These are phyloP conservation scores for Umbellularia californica DNA, from an alignment of 164 flowering plant species.

Conservation along the genomic window DNA sequence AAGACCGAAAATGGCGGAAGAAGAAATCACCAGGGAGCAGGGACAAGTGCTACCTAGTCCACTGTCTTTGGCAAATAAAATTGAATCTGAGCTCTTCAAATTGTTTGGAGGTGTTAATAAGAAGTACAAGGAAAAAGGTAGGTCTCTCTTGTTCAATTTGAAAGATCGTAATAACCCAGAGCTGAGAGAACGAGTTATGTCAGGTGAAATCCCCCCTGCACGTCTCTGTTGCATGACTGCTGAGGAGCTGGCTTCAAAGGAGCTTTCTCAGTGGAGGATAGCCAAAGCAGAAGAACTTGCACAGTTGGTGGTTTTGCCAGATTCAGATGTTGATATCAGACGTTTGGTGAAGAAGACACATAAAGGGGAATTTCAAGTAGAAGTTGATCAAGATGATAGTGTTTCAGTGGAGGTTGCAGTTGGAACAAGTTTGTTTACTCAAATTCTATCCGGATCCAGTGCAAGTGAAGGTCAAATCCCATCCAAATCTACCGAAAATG, in stretches of 20 bases:
- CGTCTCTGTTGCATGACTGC: conserved; percentile 90
- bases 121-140: conserved; percentile 92
- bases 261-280: conserved; percentile 93
- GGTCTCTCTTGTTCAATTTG: conserved; percentile 89
- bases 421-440: conserved; percentile 38
- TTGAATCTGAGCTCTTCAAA: conserved; percentile 86
- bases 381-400: conserved; percentile 62
- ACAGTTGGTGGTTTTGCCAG: conserved; percentile 92
- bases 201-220: conserved; percentile 79
- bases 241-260: conserved; percentile 98
- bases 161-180: conserved; percentile 95
- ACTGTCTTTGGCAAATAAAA: conserved; percentile 51
- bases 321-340: conserved; percentile 74
- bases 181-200: conserved; percentile 79
- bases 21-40: conserved; percentile 10
- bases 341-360: conserved; percentile 95
- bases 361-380: conserved; percentile 95
- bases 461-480: conserved; percentile 22
- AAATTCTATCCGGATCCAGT: conserved; percentile 21
- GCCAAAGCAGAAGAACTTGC: conserved; percentile 97
- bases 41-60: conserved; percentile 26
- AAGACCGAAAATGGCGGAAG: conserved; percentile 24
- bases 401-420: conserved; percentile 61
- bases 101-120: conserved; percentile 95
- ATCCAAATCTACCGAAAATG: conserved; percentile 18